Percentiles rank a stretch among this genome's conserved stretches.
Conservation (phyloP, 179 eudicot genomes). For the Silene noctiflora region DNA sequence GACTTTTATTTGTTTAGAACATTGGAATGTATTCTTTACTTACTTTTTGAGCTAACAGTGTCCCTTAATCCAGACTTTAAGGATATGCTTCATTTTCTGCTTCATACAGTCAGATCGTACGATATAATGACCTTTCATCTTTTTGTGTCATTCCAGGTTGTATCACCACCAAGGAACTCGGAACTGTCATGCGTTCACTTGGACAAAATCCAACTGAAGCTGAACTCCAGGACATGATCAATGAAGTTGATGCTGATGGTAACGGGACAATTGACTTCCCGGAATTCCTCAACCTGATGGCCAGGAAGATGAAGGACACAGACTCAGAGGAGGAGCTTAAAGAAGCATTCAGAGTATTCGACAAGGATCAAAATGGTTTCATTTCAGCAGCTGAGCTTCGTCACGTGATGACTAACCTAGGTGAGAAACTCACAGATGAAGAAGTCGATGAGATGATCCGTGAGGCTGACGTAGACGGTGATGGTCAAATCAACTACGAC, state of each 20-base stretch:
- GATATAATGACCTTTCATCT: not conserved
- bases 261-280: constrained; percentile 18
- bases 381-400: constrained; percentile 15
- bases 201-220: not conserved
- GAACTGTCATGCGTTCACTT: not conserved
- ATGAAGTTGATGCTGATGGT: constrained; percentile 14
- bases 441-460: constrained; percentile 41
- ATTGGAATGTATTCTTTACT: too few relatives aligned
- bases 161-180: not conserved
- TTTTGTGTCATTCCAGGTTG: not conserved
- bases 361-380: constrained; percentile 16
- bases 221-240: constrained; percentile 8
- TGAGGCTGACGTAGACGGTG: constrained; percentile 36
- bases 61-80: too few relatives aligned
- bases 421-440: constrained; percentile 36
- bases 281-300: constrained; percentile 14
- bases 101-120: not conserved
- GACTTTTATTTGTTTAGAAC: not conserved
- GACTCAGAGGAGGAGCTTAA: constrained; percentile 15
- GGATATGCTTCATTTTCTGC: not conserved
- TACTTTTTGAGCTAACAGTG: not conserved
- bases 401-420: constrained; percentile 35
- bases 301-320: constrained; percentile 16
- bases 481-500: constrained; percentile 37
- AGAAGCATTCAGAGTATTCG: constrained; percentile 14